Evolutionary conservation across 805 yeast species (phyloP).

Genomic region (Saccharomycopsis synnaedendra): DNA sequence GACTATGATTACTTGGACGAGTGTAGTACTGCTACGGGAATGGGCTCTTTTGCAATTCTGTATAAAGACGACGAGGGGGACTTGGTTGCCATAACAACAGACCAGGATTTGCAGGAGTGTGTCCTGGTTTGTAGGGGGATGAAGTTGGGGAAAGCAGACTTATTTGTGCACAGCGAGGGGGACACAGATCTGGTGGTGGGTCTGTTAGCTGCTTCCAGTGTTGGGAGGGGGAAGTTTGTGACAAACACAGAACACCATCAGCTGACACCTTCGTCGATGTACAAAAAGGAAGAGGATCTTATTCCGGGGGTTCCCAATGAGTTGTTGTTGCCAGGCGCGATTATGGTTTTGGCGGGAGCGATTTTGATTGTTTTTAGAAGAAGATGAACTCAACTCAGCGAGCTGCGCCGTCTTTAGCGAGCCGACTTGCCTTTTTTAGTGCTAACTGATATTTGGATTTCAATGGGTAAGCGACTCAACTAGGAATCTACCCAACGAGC

Average conservation of each 20-base stretch:
- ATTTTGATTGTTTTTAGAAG: slow-evolving; percentile 46
- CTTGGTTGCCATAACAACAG: slow-evolving; percentile 62
- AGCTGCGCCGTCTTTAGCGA: no score
- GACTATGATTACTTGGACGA: background rate
- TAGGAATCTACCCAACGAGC: no score
- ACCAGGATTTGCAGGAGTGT: slow-evolving; percentile 65
- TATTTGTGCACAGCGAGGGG: slow-evolving; percentile 60
- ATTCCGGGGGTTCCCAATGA: slow-evolving; percentile 51
- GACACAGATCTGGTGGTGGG: slow-evolving; percentile 22
- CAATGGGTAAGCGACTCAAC: no score
- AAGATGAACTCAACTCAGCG: slow-evolving; percentile 27
- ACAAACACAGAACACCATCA: slow-evolving; percentile 1
- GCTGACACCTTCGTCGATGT: background rate
- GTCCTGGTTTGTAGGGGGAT: slow-evolving; percentile 40
- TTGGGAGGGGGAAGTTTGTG: background rate
- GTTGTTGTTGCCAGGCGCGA: slow-evolving; percentile 50
- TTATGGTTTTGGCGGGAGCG: slow-evolving; percentile 49
- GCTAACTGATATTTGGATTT: no score
- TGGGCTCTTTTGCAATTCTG: slow-evolving; percentile 45
- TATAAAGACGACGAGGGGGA: slow-evolving; percentile 83
- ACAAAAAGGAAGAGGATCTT: slow-evolving; percentile 5
- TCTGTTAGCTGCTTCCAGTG: background rate
- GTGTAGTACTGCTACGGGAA: slow-evolving; percentile 13
- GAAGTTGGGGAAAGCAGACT: slow-evolving; percentile 52
- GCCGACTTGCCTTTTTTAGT: no score